Evolutionary conservation across 1,284 basidiomycete species (phyloP).

Genomic region (Moesziomyces sp.): DNA sequence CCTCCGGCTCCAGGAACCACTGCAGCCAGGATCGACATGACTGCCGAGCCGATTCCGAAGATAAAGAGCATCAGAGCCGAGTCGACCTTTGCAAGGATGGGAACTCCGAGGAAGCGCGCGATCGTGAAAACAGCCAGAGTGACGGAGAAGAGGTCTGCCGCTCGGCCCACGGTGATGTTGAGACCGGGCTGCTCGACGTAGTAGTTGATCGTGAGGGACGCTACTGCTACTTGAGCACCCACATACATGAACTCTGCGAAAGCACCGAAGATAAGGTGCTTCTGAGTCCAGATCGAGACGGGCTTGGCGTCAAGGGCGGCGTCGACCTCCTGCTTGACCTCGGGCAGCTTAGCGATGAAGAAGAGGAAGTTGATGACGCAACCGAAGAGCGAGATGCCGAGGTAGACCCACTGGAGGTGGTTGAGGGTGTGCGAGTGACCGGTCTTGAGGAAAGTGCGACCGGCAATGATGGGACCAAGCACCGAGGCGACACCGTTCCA

Average conservation of each 20-base stretch:
- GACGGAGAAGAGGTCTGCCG: constrained; percentile 71
- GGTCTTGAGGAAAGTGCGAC: constrained; percentile 78
- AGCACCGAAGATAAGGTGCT: constrained; percentile 78
- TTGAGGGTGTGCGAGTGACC: constrained; percentile 74
- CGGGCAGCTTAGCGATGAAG: constrained; percentile 79
- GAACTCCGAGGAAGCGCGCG: constrained; percentile 74
- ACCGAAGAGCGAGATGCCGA: constrained; percentile 78
- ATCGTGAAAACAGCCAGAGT: constrained; percentile 75
- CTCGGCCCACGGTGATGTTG: constrained; percentile 21
- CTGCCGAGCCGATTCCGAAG: constrained; percentile 70
- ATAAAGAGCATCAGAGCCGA: constrained; percentile 74
- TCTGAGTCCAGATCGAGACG: constrained; percentile 76
- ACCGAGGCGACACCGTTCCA: constrained; percentile 84
- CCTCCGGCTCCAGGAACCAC: constrained; percentile 73
- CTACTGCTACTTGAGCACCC: constrained; percentile 79
- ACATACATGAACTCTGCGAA: constrained; percentile 79
- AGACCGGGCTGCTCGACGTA: constrained; percentile 36
- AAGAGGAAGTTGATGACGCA: constrained; percentile 76
- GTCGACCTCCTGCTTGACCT: constrained; percentile 72
- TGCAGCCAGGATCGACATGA: constrained; percentile 74
- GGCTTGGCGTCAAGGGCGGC: constrained; percentile 23
- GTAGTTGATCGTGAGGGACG: constrained; percentile 78
- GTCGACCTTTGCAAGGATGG: constrained; percentile 74
- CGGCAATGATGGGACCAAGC: constrained; percentile 82
- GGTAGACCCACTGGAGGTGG: constrained; percentile 84